These are phyloP conservation scores for Triangularia setosa DNA, from an alignment of 2,329 filamentous ascomycete genomes.

Conservation along the genomic window DNA sequence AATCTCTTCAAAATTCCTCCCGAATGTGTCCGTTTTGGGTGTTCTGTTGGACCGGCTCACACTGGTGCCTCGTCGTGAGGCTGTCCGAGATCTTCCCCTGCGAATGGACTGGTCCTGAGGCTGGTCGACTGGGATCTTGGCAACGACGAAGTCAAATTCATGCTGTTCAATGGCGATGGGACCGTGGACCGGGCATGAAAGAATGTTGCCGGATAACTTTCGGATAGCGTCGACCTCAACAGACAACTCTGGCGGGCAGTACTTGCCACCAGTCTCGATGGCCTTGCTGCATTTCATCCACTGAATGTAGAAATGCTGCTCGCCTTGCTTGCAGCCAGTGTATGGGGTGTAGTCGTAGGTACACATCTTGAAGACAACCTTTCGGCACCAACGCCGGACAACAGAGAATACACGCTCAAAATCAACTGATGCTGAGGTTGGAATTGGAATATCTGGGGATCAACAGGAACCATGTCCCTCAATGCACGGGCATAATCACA, in stretches of 20 bases:
- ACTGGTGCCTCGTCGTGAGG: background rate
- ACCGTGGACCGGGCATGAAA: constrained; percentile 26
- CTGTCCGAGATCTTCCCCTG: background rate
- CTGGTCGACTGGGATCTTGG: background rate
- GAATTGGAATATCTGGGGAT: background rate
- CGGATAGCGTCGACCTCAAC: constrained; percentile 20
- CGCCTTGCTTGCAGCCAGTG: constrained; percentile 19
- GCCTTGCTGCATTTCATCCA: constrained; percentile 27
- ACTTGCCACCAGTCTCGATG: constrained; percentile 17
- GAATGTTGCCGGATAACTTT: constrained; percentile 23
- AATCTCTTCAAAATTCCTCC: background rate
- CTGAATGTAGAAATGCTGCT: constrained; percentile 27
- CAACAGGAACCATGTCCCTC: background rate
- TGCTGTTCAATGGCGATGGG: constrained; percentile 25
- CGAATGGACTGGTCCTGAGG: background rate
- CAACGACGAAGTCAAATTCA: constrained; percentile 17
- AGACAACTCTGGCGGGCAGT: constrained; percentile 22
- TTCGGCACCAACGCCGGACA: background rate
- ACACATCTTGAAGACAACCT: constrained; percentile 21
- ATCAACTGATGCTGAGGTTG: background rate
- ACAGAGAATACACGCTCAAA: background rate
- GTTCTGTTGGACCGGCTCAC: background rate
- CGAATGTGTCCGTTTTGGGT: background rate
- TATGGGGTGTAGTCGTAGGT: constrained; percentile 28
- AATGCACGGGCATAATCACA: background rate